These are phyloP conservation scores for Alternaria arborescens DNA, from an alignment of 2,329 filamentous ascomycete species.

Conservation along the genomic window DNA sequence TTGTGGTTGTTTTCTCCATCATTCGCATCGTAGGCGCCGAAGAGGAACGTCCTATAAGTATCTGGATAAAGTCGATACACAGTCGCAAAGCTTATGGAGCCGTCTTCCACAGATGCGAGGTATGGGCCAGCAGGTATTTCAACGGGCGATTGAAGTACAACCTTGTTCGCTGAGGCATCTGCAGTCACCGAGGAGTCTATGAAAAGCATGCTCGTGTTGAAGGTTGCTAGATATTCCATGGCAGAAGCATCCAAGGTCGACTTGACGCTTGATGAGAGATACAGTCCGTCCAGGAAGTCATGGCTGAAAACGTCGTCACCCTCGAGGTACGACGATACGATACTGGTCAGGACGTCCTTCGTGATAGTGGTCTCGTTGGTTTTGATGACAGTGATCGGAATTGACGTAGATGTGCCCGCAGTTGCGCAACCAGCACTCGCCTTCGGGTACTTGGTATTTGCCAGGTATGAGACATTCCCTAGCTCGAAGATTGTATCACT, in stretches of 20 bases:
- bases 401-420: conserved; percentile 5
- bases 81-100: conserved; percentile 28
- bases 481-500: conserved; percentile 49
- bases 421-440: conserved; percentile 17
- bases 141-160: conserved; percentile 6
- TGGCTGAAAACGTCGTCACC: conserved; percentile 51
- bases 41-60: conserved; percentile 42
- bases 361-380: conserved; percentile 42
- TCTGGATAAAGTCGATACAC: conserved; percentile 46
- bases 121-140: conserved; percentile 44
- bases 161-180: background rate
- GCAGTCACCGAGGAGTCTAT: conserved; percentile 19
- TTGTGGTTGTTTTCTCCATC: conserved; percentile 32
- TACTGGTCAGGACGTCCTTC: conserved; percentile 35
- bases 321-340: conserved; percentile 42
- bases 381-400: conserved; percentile 44
- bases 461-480: conserved; percentile 50
- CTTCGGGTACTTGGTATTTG: conserved; percentile 46
- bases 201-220: conserved; percentile 31
- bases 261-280: conserved; percentile 35
- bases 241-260: conserved; percentile 33
- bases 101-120: conserved; percentile 23
- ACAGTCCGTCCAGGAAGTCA: conserved; percentile 49
- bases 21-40: conserved; percentile 40
- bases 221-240: conserved; percentile 23